Conservation (phyloP, 805 yeast species). For the Cyberlindnera xylosilytica region DNA sequence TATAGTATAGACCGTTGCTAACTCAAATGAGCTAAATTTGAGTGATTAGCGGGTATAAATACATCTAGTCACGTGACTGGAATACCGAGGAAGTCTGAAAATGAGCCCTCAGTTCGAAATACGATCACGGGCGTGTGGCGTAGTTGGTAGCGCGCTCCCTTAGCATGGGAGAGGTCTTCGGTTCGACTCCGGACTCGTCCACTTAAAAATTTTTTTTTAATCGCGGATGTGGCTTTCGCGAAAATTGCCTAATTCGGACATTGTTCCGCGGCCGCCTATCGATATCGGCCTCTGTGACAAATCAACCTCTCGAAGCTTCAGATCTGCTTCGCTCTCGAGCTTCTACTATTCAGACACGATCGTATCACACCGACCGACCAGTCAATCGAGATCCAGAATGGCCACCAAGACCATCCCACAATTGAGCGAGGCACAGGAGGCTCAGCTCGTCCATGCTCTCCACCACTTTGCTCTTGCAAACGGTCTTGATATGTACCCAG, state of each 20-base stretch:
- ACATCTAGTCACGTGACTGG: not conserved
- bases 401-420: conserved; percentile 26
- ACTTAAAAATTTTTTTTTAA: conserved; percentile 30
- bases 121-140: conserved; percentile 64
- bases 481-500: conserved; percentile 82
- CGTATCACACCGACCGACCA: too few relatives aligned
- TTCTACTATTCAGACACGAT: not conserved
- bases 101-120: not conserved
- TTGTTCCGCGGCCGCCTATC: conserved; percentile 1
- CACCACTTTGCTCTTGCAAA: conserved; percentile 76
- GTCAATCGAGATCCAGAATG: not conserved
- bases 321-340: conserved; percentile 1
- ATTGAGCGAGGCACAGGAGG: conserved; percentile 20
- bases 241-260: conserved; percentile 4
- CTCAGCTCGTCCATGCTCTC: conserved; percentile 40
- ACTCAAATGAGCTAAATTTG: too few relatives aligned
- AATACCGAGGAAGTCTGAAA: too few relatives aligned
- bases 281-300: not conserved
- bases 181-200: conserved; percentile 78
- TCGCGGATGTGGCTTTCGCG: not conserved
- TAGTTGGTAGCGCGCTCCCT: conserved; percentile 82
- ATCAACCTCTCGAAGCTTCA: too few relatives aligned
- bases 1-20: too few relatives aligned
- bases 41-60: too few relatives aligned
- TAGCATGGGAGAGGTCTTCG: conserved; percentile 79